Conservation (phyloP, 2,329 filamentous ascomycete genomes). For the Xylariomycetidae sp. region DNA sequence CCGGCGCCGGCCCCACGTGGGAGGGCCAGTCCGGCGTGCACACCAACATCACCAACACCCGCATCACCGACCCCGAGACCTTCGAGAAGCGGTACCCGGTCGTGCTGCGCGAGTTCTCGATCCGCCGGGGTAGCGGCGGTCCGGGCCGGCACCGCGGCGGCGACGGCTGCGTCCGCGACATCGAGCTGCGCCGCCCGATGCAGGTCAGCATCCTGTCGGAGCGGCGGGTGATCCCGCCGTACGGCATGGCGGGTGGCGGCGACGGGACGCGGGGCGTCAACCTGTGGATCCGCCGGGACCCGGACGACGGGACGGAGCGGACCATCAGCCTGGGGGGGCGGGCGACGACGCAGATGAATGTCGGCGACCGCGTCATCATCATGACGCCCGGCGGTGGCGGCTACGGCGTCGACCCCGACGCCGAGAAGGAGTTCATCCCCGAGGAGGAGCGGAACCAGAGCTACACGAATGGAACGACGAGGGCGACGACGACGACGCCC, state of each 20-base stretch:
- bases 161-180: conserved; percentile 64
- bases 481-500: not conserved
- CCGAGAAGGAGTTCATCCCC: conserved; percentile 7
- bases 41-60: conserved; percentile 71
- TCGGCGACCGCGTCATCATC: conserved; percentile 56
- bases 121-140: conserved; percentile 54
- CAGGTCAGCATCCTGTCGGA: conserved; percentile 68
- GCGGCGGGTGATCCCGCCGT: conserved; percentile 63
- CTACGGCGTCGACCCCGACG: conserved; percentile 21
- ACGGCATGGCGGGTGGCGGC: conserved; percentile 65
- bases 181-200: conserved; percentile 66
- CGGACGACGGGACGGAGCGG: conserved; percentile 17
- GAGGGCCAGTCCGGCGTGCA: conserved; percentile 63
- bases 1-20: conserved; percentile 61
- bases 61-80: conserved; percentile 67
- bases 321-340: conserved; percentile 55
- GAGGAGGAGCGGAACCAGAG: conserved; percentile 1
- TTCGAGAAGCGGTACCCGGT: conserved; percentile 69
- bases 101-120: conserved; percentile 56
- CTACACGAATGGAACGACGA: not conserved
- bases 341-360: conserved; percentile 54
- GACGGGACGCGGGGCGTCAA: conserved; percentile 63
- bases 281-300: conserved; percentile 50
- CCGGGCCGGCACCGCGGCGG: conserved; percentile 57
- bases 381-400: conserved; percentile 58